A percentile compares a stretch with the other conserved stretches of the same genome.
Evolutionary conservation across 805 yeast species (phyloP).

Genomic region (Huiozyma naganishii): DNA sequence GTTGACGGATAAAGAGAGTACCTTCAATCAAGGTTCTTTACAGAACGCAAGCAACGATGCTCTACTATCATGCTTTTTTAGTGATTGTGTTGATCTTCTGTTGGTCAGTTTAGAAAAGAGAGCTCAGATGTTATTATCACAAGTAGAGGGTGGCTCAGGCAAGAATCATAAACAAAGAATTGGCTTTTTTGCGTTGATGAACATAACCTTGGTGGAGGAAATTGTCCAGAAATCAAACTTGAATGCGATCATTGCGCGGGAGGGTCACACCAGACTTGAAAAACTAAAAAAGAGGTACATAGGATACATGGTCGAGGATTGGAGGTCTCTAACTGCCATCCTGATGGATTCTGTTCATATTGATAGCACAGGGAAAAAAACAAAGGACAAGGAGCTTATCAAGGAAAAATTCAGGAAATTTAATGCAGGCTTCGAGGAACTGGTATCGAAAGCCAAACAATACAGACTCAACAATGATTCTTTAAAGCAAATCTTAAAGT

Average conservation of each 20-base stretch:
- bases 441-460: constrained; percentile 53
- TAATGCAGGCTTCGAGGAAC: constrained; percentile 73
- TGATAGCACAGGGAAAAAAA: constrained; percentile 38
- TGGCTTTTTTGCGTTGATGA: constrained; percentile 64
- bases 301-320: constrained; percentile 59
- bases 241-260: constrained; percentile 40
- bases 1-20: constrained; percentile 24
- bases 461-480: constrained; percentile 57
- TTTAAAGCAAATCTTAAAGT: constrained; percentile 50
- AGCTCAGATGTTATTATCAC: constrained; percentile 32
- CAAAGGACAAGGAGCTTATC: constrained; percentile 69
- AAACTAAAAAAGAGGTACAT: constrained; percentile 63
- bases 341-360: constrained; percentile 69
- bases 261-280: constrained; percentile 53
- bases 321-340: constrained; percentile 71
- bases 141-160: constrained; percentile 16
- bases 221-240: constrained; percentile 52
- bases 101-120: constrained; percentile 53
- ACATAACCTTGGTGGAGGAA: constrained; percentile 65
- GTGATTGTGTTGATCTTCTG: constrained; percentile 72
- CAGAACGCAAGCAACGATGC: constrained; percentile 27
- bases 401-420: constrained; percentile 79
- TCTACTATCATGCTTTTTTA: constrained; percentile 52
- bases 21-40: constrained; percentile 7
- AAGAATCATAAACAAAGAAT: constrained; percentile 31